A percentile compares a stretch with the other conserved stretches of the same genome.
Evolutionary conservation across 768 basidiomycete species (phyloP).

Genomic region (Chiua virens): DNA sequence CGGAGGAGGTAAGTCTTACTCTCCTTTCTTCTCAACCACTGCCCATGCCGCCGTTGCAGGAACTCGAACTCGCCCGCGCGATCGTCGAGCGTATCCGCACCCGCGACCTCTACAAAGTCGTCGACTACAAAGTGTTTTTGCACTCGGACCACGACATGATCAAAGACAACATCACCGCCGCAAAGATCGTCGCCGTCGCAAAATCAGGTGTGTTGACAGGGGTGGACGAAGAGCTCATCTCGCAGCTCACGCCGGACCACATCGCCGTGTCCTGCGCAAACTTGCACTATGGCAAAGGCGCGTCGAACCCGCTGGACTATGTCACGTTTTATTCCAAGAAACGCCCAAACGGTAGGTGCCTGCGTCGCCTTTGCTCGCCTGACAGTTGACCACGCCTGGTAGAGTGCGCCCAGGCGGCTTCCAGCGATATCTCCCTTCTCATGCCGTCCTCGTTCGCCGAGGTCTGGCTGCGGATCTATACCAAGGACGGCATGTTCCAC

Average conservation of each 20-base stretch:
- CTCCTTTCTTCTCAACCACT: no score
- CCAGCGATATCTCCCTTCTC: constrained; percentile 62
- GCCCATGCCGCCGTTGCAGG: constrained; percentile 36
- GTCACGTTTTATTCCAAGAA: constrained; percentile 76
- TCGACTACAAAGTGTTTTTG: constrained; percentile 60
- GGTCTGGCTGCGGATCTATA: constrained; percentile 66
- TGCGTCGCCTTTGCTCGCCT: no score
- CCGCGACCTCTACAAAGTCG: constrained; percentile 68
- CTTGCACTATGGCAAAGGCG: constrained; percentile 81
- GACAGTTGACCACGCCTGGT: no score
- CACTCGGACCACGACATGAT: constrained; percentile 31
- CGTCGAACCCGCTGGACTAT: constrained; percentile 63
- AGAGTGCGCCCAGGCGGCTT: constrained; percentile 47
- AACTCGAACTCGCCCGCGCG: constrained; percentile 53
- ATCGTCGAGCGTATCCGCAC: constrained; percentile 61
- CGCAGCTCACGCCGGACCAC: constrained; percentile 43
- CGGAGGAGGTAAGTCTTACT: constrained; percentile 25
- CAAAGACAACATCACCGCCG: constrained; percentile 34
- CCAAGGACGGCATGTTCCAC: constrained; percentile 56
- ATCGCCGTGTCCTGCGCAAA: constrained; percentile 61
- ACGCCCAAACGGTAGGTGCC: constrained; percentile 50
- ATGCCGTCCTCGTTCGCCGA: constrained; percentile 70
- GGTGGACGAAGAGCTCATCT: constrained; percentile 29
- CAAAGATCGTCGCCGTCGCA: constrained; percentile 45
- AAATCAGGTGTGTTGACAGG: constrained; percentile 25